These are phyloP conservation scores for Candida maesae DNA, from an alignment of 805 yeast genomes.

Conservation along the genomic window DNA sequence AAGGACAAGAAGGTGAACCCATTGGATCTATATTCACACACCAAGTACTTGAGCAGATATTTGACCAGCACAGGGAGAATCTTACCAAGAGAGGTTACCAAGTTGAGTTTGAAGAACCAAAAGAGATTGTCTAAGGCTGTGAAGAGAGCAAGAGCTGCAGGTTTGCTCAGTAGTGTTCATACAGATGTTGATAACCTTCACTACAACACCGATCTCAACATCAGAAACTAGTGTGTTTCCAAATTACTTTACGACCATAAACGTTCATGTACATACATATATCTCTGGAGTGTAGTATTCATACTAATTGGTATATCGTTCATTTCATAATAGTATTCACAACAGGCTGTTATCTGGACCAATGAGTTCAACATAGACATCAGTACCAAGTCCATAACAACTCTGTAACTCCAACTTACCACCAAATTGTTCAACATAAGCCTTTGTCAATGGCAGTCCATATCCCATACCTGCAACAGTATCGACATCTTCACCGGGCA, in stretches of 20 bases:
- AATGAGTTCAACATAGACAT: constrained; percentile 55
- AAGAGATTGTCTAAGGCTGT: constrained; percentile 70
- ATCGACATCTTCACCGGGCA: constrained; percentile 67
- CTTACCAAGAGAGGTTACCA: constrained; percentile 66
- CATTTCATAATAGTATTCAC: not conserved
- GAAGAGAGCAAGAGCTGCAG: constrained; percentile 75
- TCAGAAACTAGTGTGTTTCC: constrained; percentile 1
- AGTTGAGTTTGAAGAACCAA: constrained; percentile 64
- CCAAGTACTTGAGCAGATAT: constrained; percentile 62
- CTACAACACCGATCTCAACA: constrained; percentile 11
- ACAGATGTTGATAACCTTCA: constrained; percentile 39
- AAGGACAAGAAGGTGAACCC: constrained; percentile 59
- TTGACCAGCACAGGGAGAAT: constrained; percentile 73
- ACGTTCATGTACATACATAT: constrained; percentile 8
- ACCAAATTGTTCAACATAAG: constrained; percentile 70
- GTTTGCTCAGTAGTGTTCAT: constrained; percentile 74
- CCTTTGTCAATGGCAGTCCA: constrained; percentile 81
- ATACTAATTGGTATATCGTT: not conserved
- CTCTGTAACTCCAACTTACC: constrained; percentile 68
- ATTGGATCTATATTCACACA: constrained; percentile 65
- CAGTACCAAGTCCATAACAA: constrained; percentile 76
- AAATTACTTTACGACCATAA: not conserved
- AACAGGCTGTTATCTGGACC: constrained; percentile 25
- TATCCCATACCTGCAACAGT: constrained; percentile 94
- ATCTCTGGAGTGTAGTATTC: not conserved